Evolutionary conservation across 768 basidiomycete genomes (phyloP).

Genomic region (Leccinum disarticulatum): DNA sequence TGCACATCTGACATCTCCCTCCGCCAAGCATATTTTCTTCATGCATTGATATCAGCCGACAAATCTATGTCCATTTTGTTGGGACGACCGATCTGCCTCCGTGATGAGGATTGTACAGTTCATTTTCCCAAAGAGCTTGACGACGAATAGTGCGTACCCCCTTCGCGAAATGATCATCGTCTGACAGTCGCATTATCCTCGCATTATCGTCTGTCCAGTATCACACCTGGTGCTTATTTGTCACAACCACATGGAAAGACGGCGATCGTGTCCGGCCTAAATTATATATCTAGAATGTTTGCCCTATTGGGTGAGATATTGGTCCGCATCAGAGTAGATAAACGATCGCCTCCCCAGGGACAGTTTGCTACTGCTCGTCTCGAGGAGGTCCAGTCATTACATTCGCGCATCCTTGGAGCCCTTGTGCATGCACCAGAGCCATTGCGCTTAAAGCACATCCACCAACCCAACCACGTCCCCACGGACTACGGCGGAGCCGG

Average conservation of each 20-base stretch:
- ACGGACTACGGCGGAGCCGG: constrained; percentile 67
- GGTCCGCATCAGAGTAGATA: constrained; percentile 84
- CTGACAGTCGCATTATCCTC: constrained; percentile 26
- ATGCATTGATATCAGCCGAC: constrained; percentile 53
- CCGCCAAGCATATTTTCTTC: not conserved
- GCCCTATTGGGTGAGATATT: constrained; percentile 84
- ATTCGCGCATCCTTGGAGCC: constrained; percentile 71
- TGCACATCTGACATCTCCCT: not conserved
- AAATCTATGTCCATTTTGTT: constrained; percentile 87
- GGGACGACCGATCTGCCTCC: constrained; percentile 80
- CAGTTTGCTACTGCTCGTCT: constrained; percentile 83
- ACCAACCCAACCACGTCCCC: constrained; percentile 47
- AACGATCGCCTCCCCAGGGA: constrained; percentile 80
- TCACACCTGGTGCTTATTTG: constrained; percentile 80
- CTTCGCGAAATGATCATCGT: constrained; percentile 23
- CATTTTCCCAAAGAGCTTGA: constrained; percentile 87
- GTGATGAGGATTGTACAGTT: constrained; percentile 89
- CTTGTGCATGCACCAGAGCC: constrained; percentile 76
- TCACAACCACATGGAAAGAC: constrained; percentile 88
- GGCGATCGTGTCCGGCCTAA: constrained; percentile 81
- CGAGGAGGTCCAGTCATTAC: constrained; percentile 81
- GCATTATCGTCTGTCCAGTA: constrained; percentile 43
- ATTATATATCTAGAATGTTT: constrained; percentile 85
- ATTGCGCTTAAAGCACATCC: constrained; percentile 63
- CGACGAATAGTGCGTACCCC: constrained; percentile 75